Base-by-base conservation (phyloP, 2,329 filamentous ascomycete species). In the Colletotrichum costaricense region DNA sequence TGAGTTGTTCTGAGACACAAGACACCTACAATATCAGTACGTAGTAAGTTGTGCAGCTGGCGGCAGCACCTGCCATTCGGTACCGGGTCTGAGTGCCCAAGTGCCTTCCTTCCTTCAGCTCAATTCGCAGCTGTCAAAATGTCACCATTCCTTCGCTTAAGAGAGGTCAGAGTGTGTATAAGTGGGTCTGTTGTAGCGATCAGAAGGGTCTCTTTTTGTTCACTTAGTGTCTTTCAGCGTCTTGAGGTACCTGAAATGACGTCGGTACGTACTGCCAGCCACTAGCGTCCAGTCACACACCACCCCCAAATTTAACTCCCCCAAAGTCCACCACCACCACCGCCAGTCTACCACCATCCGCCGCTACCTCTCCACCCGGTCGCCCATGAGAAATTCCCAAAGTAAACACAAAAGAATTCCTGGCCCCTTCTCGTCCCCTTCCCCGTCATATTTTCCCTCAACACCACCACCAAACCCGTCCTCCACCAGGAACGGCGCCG, bases 331-430 rank as follows among this genome's bases (percentile, higher is more conserved):
- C 12, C 38, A 42, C 38, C 38, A 42, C 38, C 38, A 26, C 26
- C 26, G 26, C 26, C 26, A 26, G 26, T 26, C 26, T 26, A 26
- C 26, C 26, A 19, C 38, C 14, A 42, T 30, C 24, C n/a, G 14
- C 26, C 46, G 2, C 22, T 38, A 9, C 12, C 9, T 33, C 55
- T 52, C 22, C 26, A 19, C 69, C 69, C 57, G 46, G 60, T 52
- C 28, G 52, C 30, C 54, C 30, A 59, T 33, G 67, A 70, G 71
- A 66, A 73, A 70, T 46, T 57, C 60, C 60, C 67, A 73, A 73
- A 73, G 67, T 71, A 73, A 73, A 73, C 71, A 73, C 71, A 73
- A 65, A 70, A 73, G 55, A 73, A 73, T 70, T 73, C 67, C 67
- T 57, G 60, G 11, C 55, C 52, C 64, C 65, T 60, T 63, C 64